Conservation (phyloP, 352 stramenopile genomes). For the Pilasporangium apinafurcum region DNA sequence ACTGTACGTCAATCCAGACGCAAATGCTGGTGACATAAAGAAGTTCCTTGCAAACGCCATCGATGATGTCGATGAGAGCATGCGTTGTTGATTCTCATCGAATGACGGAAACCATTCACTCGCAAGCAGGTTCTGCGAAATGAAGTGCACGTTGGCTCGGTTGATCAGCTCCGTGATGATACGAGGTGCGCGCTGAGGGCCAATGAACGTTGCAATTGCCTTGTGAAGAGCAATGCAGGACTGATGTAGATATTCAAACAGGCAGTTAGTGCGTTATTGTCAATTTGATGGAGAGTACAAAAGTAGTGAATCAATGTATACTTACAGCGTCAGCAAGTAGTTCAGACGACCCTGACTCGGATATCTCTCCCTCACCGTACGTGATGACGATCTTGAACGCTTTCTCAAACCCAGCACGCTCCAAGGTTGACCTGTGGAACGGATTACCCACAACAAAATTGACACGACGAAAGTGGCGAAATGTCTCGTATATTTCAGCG, state of each 20-base stretch:
- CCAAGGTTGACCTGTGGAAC: constrained; percentile 48
- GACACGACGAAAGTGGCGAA: constrained; percentile 65
- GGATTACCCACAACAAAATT: constrained; percentile 68
- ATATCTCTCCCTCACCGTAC: constrained; percentile 45
- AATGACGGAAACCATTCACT: constrained; percentile 59
- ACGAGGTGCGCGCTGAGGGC: constrained; percentile 40
- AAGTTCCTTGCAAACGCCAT: constrained; percentile 70
- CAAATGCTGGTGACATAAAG: constrained; percentile 74
- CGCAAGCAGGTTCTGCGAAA: constrained; percentile 62
- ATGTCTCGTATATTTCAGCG: constrained; percentile 52
- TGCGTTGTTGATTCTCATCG: constrained; percentile 11
- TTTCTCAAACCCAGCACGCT: constrained; percentile 51
- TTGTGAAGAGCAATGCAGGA: constrained; percentile 80
- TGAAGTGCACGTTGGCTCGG: constrained; percentile 77
- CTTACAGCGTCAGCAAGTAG: constrained; percentile 66
- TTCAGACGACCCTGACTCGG: constrained; percentile 52
- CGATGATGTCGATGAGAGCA: constrained; percentile 39
- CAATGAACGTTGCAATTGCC: constrained; percentile 65
- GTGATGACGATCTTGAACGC: constrained; percentile 75
- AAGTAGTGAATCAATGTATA: not conserved
- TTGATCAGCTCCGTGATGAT: constrained; percentile 81
- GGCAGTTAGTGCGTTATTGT: not conserved
- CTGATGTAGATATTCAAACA: constrained; percentile 11
- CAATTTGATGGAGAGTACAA: not conserved
- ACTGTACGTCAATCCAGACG: constrained; percentile 80